Base-by-base conservation (phyloP, 148 eudicot species). In the Camellia granthamiana region DNA sequence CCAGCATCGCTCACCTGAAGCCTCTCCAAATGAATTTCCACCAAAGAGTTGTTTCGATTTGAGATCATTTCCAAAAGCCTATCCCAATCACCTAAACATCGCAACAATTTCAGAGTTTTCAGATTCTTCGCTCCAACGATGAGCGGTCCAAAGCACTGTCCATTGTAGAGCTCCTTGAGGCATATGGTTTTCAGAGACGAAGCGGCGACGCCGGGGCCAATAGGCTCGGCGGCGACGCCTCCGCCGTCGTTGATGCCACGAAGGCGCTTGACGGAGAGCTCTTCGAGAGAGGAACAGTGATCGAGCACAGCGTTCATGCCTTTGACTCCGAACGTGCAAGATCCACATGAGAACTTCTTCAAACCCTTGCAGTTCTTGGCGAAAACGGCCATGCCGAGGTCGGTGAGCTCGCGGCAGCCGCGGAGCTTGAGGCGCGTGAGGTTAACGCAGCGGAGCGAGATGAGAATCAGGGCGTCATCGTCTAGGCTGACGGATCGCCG, bases 41-140 rank as follows among this genome's bases (percentile, higher is more conserved):
- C 84, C 82, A 93, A 82, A 67, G 83, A 84, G 75, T 81, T 84
- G 59, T 85, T 72, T 12, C 86, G 70, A 46, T 3, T 47, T 1
- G 85, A 85, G 67, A 89, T 82, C 58, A 72, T 72, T 85, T 90
- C 86, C 78, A 92, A 79, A 76, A 86, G 65, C 69, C 83, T 81
- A 82, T 93, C 97, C 97, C 97, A 93, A 79, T 93, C 92, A 5
- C 97, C 97, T 63, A 87, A 80, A 82, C 97, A 93, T 30, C 88
- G 79, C 21, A 90, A 80, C 77, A 93, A 73, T 61, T 90, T 91
- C 83, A 93, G 60, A 0, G 90, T 81, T 51, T 54, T 90, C 41
- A 93, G 78, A 74, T 91, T 91, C 80, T 88, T 90, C 0, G 92
- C 81, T 13, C 91, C 95, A 11, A 82, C 82, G 62, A 93, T 87